Percentiles rank a stretch among this genome's conserved stretches.
Evolutionary conservation across 768 basidiomycete species (phyloP).

Genomic region (Aureoboletus auriporus): DNA sequence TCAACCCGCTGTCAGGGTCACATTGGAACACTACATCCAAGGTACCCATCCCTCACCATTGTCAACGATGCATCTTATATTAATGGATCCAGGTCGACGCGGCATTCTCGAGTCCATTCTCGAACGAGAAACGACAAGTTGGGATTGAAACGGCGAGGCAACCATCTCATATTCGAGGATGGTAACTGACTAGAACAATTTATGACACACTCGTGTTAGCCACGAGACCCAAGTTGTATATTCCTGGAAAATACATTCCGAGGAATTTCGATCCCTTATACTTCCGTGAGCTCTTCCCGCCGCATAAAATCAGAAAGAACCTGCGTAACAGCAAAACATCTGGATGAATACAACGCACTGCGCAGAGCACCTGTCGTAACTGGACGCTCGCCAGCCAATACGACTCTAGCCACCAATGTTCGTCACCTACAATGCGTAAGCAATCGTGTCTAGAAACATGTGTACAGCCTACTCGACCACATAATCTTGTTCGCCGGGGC

Average conservation of each 20-base stretch:
- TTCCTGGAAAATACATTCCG: slow-evolving; percentile 55
- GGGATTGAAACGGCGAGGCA: slow-evolving; percentile 47
- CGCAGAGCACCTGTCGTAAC: slow-evolving; percentile 56
- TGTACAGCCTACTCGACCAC: slow-evolving; percentile 77
- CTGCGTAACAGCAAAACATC: no score
- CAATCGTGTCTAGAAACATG: neutral
- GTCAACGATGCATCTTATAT: neutral
- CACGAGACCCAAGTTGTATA: slow-evolving; percentile 55
- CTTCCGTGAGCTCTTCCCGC: slow-evolving; percentile 47
- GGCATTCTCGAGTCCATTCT: slow-evolving; percentile 54
- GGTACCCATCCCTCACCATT: slow-evolving; percentile 37
- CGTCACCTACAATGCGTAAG: slow-evolving; percentile 15
- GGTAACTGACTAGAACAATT: neutral
- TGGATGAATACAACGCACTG: no score
- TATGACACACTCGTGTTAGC: slow-evolving; percentile 17
- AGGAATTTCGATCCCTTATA: slow-evolving; percentile 50
- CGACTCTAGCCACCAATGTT: slow-evolving; percentile 64
- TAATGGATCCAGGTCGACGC: slow-evolving; percentile 49
- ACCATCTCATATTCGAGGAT: slow-evolving; percentile 44
- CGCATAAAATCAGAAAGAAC: slow-evolving; percentile 46
- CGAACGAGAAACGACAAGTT: slow-evolving; percentile 41
- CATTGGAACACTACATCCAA: slow-evolving; percentile 67
- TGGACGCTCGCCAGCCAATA: slow-evolving; percentile 68
- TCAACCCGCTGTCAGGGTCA: slow-evolving; percentile 54
- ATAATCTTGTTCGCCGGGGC: slow-evolving; percentile 75